phyloP scores from a whole-genome alignment of 75 land plant genomes.

The Picea glauca region DNA sequence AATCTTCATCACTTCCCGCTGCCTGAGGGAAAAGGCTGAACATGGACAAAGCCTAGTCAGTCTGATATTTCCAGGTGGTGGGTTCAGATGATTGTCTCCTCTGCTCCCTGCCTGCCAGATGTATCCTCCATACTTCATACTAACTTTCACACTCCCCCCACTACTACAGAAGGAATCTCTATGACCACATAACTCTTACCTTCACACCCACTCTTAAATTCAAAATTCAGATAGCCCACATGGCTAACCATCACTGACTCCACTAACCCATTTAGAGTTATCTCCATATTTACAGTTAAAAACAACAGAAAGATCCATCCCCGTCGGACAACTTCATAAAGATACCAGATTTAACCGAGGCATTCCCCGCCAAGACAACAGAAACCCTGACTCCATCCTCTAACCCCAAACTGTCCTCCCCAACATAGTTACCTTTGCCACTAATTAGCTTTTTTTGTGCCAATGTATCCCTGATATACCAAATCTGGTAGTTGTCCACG shows the following conservation, averaged over 20 bases:
- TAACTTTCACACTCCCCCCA: background rate
- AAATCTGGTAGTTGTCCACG: too few relatives aligned
- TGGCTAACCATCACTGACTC: slow-evolving; percentile 1
- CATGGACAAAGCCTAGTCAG: slow-evolving; percentile 3
- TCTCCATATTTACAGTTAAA: background rate
- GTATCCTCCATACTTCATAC: slow-evolving; percentile 5
- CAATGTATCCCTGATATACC: too few relatives aligned
- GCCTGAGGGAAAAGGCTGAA: background rate
- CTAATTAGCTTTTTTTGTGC: too few relatives aligned
- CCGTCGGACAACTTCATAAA: background rate
- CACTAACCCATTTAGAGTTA: background rate
- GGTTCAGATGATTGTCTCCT: slow-evolving; percentile 7
- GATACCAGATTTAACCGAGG: background rate
- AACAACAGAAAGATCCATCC: too few relatives aligned
- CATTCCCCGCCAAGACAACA: background rate
- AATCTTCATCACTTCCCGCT: background rate
- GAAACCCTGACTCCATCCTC: too few relatives aligned
- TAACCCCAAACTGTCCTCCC: too few relatives aligned
- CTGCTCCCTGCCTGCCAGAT: background rate
- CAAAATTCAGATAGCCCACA: slow-evolving; percentile 1
- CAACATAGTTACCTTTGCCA: too few relatives aligned
- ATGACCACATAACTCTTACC: background rate
- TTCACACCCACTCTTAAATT: background rate
- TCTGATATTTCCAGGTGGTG: background rate
- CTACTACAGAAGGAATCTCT: slow-evolving; percentile 1